Evolutionary conservation across 805 yeast species (phyloP), one percentile per base, ranked within the genome.

Genomic region (Candida orba): DNA sequence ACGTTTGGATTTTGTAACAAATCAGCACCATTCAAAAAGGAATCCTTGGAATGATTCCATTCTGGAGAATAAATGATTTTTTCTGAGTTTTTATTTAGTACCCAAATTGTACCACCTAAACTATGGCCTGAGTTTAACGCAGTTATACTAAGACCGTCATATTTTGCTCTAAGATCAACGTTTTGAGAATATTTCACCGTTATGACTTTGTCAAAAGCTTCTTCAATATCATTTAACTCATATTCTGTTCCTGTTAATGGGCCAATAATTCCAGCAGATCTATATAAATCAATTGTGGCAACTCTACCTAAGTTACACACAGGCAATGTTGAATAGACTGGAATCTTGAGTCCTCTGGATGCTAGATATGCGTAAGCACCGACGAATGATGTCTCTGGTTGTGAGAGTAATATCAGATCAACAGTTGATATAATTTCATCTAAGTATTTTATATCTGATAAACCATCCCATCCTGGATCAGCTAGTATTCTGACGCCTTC

Each of bases 21-120:
- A 20, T 72, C 71, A 4, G 93, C 84, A 25, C 89, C 81, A 49
- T 82, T 84, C 41, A 93, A 65, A 52, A 89, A 89, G 0, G 86
- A 75, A 57, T 91, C 98, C 51, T 79, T 80, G 1, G 97, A 81
- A 59, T 93, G 98, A 60, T 90, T 91, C 98, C 98, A 93, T 37
- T 84, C 79, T 2, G 93, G 89, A 0, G 96, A 95, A 61, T 88
- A 87, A 3, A 91, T 68, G n/a, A 90, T 67, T 49, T 82, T 82
- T 52, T 91, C 97, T 15, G 81, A 75, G 48, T 83, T 79, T 44
- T 81, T 80, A 37, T 75, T 73, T 10, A 91, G 61, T 32, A 81
- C 67, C 97, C 97, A 90, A 37, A 90, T 78, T 0, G 95, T 79
- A 13, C 99, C 98, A 48, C 99, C 99, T 25, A 93, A 71, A 0